Percentiles rank a stretch among this genome's conserved stretches.
Evolutionary conservation across 306 rosid genomes (phyloP).

Genomic region (Dalbergia cultrata): DNA sequence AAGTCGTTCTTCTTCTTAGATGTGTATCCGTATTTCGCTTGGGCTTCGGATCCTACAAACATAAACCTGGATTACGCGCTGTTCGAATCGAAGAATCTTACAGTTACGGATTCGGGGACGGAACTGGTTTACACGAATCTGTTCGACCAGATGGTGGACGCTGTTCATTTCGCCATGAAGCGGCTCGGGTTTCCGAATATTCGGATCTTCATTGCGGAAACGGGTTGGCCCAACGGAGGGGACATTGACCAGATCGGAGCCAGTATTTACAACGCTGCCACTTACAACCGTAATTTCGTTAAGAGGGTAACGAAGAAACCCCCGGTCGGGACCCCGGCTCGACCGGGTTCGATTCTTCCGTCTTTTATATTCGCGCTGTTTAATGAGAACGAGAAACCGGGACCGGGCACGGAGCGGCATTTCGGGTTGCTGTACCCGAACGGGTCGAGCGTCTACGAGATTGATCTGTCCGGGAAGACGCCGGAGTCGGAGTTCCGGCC

Average conservation of each 20-base stretch:
- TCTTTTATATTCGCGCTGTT: slow-evolving; percentile 70
- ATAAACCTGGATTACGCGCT: slow-evolving; percentile 71
- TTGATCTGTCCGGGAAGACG: slow-evolving; percentile 65
- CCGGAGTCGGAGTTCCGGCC: slow-evolving; percentile 52
- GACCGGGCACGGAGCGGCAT: slow-evolving; percentile 80
- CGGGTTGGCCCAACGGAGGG: slow-evolving; percentile 91
- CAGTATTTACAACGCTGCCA: slow-evolving; percentile 78
- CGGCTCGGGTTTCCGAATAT: slow-evolving; percentile 67
- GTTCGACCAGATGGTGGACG: slow-evolving; percentile 85
- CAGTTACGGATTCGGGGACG: slow-evolving; percentile 68
- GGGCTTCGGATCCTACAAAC: slow-evolving; percentile 61
- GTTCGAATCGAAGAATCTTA: slow-evolving; percentile 50
- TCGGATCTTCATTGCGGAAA: slow-evolving; percentile 78
- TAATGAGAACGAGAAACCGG: slow-evolving; percentile 78
- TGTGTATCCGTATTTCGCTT: slow-evolving; percentile 73
- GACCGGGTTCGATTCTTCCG: slow-evolving; percentile 67
- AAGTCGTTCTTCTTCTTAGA: slow-evolving; percentile 82
- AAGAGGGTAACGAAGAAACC: slow-evolving; percentile 62
- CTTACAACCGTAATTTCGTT: slow-evolving; percentile 69
- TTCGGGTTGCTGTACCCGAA: slow-evolving; percentile 77
- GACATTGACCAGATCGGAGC: slow-evolving; percentile 84
- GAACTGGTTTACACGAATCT: slow-evolving; percentile 68
- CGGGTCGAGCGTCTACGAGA: slow-evolving; percentile 56
- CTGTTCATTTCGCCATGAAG: slow-evolving; percentile 75
- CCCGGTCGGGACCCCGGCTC: slow-evolving; percentile 70